phyloP scores from a whole-genome alignment of 345 rosid genomes.

The Salix caprea region DNA sequence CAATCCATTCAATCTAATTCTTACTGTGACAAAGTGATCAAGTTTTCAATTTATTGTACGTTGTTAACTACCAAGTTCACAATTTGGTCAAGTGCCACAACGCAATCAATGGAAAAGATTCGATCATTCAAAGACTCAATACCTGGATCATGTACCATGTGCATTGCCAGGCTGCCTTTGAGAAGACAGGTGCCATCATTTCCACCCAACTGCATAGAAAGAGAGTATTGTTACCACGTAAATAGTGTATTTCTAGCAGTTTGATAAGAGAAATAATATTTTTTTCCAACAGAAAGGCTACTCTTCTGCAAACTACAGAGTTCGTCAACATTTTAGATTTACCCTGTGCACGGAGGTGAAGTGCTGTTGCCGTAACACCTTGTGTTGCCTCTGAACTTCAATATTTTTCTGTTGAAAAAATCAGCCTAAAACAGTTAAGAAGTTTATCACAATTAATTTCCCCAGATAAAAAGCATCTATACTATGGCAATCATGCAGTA shows the following conservation, averaged over 20 bases:
- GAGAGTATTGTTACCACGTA: not conserved
- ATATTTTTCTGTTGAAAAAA: constrained; percentile 53
- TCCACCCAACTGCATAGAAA: constrained; percentile 79
- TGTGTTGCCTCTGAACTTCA: constrained; percentile 71
- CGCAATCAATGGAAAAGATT: not conserved
- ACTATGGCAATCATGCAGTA: not conserved
- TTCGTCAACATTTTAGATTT: not conserved
- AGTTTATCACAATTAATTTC: not conserved
- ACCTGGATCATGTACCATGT: constrained; percentile 96
- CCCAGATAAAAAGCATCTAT: not conserved
- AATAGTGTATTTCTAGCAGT: not conserved
- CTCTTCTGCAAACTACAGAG: not conserved
- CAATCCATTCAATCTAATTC: not conserved
- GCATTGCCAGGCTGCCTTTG: constrained; percentile 87
- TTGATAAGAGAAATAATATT: not conserved
- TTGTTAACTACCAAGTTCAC: not conserved
- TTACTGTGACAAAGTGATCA: not conserved
- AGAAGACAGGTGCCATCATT: constrained; percentile 98
- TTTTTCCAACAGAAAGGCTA: not conserved
- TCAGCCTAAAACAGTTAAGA: not conserved
- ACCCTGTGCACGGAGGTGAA: constrained; percentile 91
- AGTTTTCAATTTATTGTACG: not conserved
- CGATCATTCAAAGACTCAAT: constrained; percentile 2
- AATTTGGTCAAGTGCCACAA: not conserved
- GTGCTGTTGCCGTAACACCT: constrained; percentile 66